These are phyloP conservation scores for Fusarium clavum DNA, from an alignment of 2,329 filamentous ascomycete genomes.

Conservation along the genomic window DNA sequence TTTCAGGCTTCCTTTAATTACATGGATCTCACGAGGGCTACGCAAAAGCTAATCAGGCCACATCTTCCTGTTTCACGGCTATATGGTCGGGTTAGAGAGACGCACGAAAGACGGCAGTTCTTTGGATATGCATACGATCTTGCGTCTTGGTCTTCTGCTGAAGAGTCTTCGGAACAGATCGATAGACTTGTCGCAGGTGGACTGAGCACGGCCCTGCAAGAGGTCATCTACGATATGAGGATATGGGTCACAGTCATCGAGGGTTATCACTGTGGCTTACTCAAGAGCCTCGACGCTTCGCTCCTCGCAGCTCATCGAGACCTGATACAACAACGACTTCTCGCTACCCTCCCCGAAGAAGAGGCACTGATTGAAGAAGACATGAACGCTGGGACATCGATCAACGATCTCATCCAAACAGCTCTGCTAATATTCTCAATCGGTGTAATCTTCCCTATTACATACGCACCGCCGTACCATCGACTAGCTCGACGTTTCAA, in stretches of 20 bases:
- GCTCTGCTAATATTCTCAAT: slow-evolving; percentile 6
- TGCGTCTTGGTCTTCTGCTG: fast-evolving
- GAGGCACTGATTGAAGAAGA: background rate
- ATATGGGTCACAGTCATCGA: background rate
- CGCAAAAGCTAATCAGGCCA: background rate
- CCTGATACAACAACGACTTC: slow-evolving; percentile 6
- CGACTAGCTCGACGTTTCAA: background rate
- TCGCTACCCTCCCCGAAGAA: background rate
- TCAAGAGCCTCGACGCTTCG: background rate
- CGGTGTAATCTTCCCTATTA: background rate
- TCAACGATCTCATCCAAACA: background rate
- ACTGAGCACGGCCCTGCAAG: background rate
- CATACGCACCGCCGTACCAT: slow-evolving; percentile 3
- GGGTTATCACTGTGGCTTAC: background rate
- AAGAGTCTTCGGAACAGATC: background rate
- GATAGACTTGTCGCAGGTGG: background rate
- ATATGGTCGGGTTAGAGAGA: background rate
- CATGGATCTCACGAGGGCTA: slow-evolving; percentile 12
- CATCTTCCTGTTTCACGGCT: background rate
- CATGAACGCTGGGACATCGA: fast-evolving
- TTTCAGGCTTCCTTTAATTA: slow-evolving; percentile 23
- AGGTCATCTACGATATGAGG: background rate
- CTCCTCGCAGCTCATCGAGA: slow-evolving; percentile 11
- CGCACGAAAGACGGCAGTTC: background rate
- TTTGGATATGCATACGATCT: background rate